Conservation (phyloP, 805 yeast genomes). For the Clavispora asparagi region DNA sequence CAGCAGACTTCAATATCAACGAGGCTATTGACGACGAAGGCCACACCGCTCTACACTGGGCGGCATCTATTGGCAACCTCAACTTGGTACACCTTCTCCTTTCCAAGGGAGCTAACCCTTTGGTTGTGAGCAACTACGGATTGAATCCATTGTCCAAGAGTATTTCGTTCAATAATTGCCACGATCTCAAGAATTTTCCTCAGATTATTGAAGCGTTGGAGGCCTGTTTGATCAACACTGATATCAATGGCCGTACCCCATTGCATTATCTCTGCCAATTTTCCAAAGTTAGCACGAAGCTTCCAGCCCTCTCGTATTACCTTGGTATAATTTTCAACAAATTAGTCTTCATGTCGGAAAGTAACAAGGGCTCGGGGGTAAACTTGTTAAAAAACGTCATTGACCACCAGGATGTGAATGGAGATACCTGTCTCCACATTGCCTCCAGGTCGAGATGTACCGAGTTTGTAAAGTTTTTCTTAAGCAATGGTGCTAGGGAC, state of each 20-base stretch:
- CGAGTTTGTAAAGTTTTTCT: constrained; percentile 70
- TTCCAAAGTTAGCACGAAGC: constrained; percentile 58
- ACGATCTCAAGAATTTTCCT: constrained; percentile 73
- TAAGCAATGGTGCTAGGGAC: constrained; percentile 79
- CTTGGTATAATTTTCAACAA: constrained; percentile 71
- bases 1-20: constrained; percentile 60
- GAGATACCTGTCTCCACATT: constrained; percentile 81
- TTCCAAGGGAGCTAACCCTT: constrained; percentile 66
- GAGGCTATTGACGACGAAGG: constrained; percentile 91
- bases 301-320: constrained; percentile 80
- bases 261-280: constrained; percentile 80
- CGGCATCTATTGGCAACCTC: constrained; percentile 89
- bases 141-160: constrained; percentile 85
- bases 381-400: constrained; percentile 58
- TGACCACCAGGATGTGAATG: constrained; percentile 75
- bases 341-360: constrained; percentile 44
- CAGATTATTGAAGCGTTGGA: constrained; percentile 69
- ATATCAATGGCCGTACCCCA: constrained; percentile 67
- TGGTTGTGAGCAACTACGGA: constrained; percentile 54
- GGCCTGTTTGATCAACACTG: constrained; percentile 74
- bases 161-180: constrained; percentile 83
- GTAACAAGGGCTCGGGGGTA: constrained; percentile 29
- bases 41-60: constrained; percentile 95
- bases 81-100: constrained; percentile 71
- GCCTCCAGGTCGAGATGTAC: constrained; percentile 65